These are phyloP conservation scores for Calycina herbarum DNA, from an alignment of 2,329 filamentous ascomycete species.

Conservation along the genomic window DNA sequence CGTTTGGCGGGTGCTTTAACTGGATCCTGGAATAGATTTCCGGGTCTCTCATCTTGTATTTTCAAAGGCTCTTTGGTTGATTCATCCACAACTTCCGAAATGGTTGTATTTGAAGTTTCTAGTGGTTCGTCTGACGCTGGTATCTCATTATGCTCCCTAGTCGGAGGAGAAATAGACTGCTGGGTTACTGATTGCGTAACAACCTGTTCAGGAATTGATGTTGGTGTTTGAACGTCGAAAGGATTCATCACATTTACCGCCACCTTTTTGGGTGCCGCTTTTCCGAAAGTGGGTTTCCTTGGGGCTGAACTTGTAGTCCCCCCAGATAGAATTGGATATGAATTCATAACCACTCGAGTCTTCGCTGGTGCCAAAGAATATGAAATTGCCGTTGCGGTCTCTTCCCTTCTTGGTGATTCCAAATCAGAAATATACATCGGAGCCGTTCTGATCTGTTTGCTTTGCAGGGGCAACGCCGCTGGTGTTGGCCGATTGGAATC, in stretches of 20 bases:
- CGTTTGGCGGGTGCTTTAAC: neutral
- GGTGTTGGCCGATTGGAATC: neutral
- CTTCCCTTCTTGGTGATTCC: neutral
- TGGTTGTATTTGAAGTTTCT: neutral
- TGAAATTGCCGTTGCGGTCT: neutral
- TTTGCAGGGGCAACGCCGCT: neutral
- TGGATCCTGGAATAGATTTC: conserved; percentile 2
- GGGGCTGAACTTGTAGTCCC: neutral
- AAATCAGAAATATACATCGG: neutral
- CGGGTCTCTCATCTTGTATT: neutral
- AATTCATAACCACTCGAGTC: neutral
- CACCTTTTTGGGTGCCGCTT: neutral
- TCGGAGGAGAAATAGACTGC: neutral
- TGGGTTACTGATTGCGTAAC: neutral
- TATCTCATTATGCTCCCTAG: too few relatives aligned
- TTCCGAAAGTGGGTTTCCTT: neutral
- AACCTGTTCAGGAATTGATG: neutral
- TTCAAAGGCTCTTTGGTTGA: too few relatives aligned
- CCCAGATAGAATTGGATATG: neutral
- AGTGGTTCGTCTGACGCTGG: neutral
- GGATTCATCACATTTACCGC: neutral
- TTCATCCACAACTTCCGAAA: too few relatives aligned
- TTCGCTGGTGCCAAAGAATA: neutral
- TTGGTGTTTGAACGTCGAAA: neutral
- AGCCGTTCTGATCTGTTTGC: neutral